Base-by-base conservation (phyloP, 768 basidiomycete genomes). In the Mrakia frigida region DNA sequence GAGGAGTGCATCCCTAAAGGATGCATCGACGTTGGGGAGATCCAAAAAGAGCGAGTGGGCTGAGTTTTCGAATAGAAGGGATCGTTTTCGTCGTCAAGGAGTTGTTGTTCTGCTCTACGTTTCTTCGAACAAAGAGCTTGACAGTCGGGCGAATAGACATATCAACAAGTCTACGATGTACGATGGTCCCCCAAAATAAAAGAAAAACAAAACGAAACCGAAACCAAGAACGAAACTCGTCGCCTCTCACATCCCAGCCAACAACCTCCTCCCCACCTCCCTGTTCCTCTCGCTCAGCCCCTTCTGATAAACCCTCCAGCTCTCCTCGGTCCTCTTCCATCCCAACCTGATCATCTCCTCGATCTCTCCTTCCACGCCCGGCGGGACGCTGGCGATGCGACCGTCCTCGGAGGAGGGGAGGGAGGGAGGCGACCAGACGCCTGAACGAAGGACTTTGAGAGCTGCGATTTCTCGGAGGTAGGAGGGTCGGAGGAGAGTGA, bases 391-490 rank as follows among this genome's bases (percentile, higher is more conserved):
- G 1, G 35, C 35, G 5, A 39, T 23, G 10, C 56, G 56, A 56
- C 56, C 56, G 25, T 56, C 56, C 25, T 56, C 56, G 11, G 3
- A 2, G n/a, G n/a, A n/a, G n/a, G n/a, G n/a, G n/a, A 56, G 56
- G 9, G 56, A 25, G n/a, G 56, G 56, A 28, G 37, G 65, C 6
- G 65, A 68, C 35, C 35, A 68, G 13, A 41, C 10, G 1, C 65
- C 37, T 21, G 81, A 82, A 10, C 85, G 84, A 28, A 86, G 81
- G 10, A 84, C 83, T 72, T 83, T 82, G 73, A 86, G 59, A 2
- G 84, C 85, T 21, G 81, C 82, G 23, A 86, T 81, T 77, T 86
- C 85, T 13, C 83, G 81, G 80, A 86, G 82, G 21, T 83, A 85
- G 0, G 84, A 80, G 25, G 86, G 85, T 6, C 85, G 83, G 13